Evolutionary conservation across 129 eudicot species (phyloP).

Genomic region (Gnaphalium uliginosum): DNA sequence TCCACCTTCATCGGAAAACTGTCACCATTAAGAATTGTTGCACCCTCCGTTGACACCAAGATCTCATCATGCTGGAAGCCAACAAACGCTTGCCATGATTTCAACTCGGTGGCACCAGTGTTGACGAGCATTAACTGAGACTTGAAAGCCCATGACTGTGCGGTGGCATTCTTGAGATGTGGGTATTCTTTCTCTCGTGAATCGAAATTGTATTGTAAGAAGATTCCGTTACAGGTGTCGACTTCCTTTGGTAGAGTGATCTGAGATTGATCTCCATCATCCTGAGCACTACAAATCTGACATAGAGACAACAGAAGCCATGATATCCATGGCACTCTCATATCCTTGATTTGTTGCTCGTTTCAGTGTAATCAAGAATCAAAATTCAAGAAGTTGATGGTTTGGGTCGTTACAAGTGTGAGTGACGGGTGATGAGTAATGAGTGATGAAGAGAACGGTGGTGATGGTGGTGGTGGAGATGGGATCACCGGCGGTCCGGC

Average conservation of each 20-base stretch:
- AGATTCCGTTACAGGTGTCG: slow-evolving; percentile 60
- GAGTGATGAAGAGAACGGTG: not conserved
- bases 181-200: slow-evolving; percentile 69
- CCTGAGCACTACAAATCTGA: slow-evolving; percentile 37
- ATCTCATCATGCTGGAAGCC: slow-evolving; percentile 68
- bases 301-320: slow-evolving; percentile 28
- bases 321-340: slow-evolving; percentile 48
- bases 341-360: slow-evolving; percentile 26
- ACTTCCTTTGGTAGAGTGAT: slow-evolving; percentile 5
- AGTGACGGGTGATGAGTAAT: slow-evolving; percentile 35
- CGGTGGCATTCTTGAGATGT: slow-evolving; percentile 59
- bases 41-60: slow-evolving; percentile 60
- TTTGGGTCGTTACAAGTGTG: not conserved
- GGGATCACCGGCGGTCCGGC: slow-evolving; percentile 22
- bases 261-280: slow-evolving; percentile 20
- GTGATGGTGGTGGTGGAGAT: slow-evolving; percentile 4
- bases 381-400: slow-evolving; percentile 12
- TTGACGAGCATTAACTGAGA: slow-evolving; percentile 50
- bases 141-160: slow-evolving; percentile 80
- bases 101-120: slow-evolving; percentile 57
- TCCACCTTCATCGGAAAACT: slow-evolving; percentile 56
- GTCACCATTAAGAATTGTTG: slow-evolving; percentile 50
- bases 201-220: slow-evolving; percentile 48
- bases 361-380: not conserved
- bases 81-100: slow-evolving; percentile 60